Base-by-base conservation (phyloP, 176 grass and related monocot genomes). In the Alloteropsis semialata region DNA sequence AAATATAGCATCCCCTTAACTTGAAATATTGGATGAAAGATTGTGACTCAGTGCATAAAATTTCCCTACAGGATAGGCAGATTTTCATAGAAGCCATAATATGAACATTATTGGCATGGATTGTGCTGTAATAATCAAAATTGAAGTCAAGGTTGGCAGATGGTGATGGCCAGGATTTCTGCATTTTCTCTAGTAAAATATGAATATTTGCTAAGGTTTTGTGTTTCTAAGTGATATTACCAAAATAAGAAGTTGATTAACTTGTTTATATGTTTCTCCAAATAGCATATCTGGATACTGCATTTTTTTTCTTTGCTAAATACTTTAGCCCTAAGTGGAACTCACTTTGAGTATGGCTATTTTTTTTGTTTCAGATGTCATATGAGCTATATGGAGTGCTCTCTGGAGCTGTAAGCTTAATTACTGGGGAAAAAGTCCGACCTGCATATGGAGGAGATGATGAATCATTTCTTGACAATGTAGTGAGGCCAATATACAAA, bases 361-460 rank as follows among this genome's bases (percentile, higher is more conserved):
- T 68, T 94, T 68, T 94, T n/a, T 77, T 91, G 18, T 89, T 87
- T 93, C 88, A 95, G 95, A 98, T 98, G 96, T 94, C 92, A 77
- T 95, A 93, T 86, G 96, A 98, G 85, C 78, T 98, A 81, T 95
- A 95, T 90, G 96, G 96, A 77, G 84, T 95, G 45, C 78, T 98
- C 29, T 95, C 96, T 88, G 92, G 90, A 86, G 86, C 92, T 75
- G 91, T 98, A 80, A 95, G 90, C 57, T 88, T 98, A 84, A 98
- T 90, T 82, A 95, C 92, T 67, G 87, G 90, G 59, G 90, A 90
- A 87, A 98, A 98, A 60, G 88, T 95, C 32, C 87, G 71, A 50
- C 92, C 96, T 74, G 82, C 92, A 82, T 93, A 95, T 85, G 92
- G 90, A 78, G 92, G 92, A 87, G 55, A 90, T 45, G 77, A 73